Base-by-base conservation (phyloP, 2,329 filamentous ascomycete species). In the Pseudogymnoascus sp. region DNA sequence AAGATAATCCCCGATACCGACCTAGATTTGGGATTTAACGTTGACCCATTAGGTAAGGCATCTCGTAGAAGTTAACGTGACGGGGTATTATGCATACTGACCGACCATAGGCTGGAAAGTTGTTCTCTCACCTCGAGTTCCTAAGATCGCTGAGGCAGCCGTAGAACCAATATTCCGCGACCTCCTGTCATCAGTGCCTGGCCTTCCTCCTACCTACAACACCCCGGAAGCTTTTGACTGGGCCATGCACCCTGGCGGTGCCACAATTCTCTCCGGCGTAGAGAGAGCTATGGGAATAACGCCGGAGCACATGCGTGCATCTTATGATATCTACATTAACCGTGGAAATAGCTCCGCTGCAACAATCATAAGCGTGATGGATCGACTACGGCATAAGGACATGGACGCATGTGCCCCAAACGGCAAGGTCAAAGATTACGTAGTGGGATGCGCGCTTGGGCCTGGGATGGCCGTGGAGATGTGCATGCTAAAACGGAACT, bases 171-270 rank as follows among this genome's bases (percentile, higher is more conserved):
- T 82, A 4, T 88, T 88, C 68, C 68, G 75, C 15, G 77, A 82
- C 26, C 78, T 89, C 13, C 70, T 87, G 33, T 73, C 79, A 5
- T 79, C 79, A 7, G 71, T 82, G 21, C 74, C 69, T 62, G 70
- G 75, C 0, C 73, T 85, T 2, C 81, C 83, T 0, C 69, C 72
- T 4, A 69, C 73, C 7, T 81, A 81, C 68, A 70, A 72, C n/a
- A 67, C 72, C 0, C 77, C 86, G 0, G 72, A 77, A 0, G 83
- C 88, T 64, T 89, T 88, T 67, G 88, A 90, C 76, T 90, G 88
- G 88, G 88, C 87, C 0, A 81, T 90, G 71, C 88, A 90, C 68
- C 88, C 88, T 0, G 88, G 88, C 4, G 88, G 88, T 17, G 79
- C 84, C 0, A 85, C 86, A 0, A 88, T 90, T 44, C 76, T 90